Conservation (phyloP, 169 alveolate genomes). For the Plasmodium billcollinsi region DNA sequence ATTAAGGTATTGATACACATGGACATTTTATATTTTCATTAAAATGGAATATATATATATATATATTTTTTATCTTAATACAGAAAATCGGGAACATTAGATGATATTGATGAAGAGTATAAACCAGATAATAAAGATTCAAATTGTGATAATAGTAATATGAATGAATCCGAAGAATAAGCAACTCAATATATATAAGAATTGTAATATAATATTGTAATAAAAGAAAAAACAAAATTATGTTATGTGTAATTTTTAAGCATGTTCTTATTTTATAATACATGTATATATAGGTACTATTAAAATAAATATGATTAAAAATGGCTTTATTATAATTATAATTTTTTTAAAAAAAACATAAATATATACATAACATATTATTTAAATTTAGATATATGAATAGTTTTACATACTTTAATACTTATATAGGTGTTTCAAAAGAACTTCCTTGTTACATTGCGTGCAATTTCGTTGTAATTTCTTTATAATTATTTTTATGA, state of each 20-base stretch:
- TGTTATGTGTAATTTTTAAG: background rate
- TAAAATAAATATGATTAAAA: too few relatives aligned
- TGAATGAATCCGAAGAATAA: slow-evolving; percentile 38
- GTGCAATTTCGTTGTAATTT: too few relatives aligned
- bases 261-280: background rate
- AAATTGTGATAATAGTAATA: slow-evolving; percentile 14
- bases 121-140: slow-evolving; percentile 54
- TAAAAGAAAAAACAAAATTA: background rate
- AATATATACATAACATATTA: too few relatives aligned
- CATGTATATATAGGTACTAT: background rate
- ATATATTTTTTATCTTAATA: slow-evolving; percentile 1
- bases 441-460: too few relatives aligned
- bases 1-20: slow-evolving; percentile 33
- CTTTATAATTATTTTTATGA: too few relatives aligned
- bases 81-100: slow-evolving; percentile 76
- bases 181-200: background rate
- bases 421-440: too few relatives aligned
- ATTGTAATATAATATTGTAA: background rate
- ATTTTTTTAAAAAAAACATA: too few relatives aligned
- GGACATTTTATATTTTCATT: background rate
- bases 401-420: too few relatives aligned
- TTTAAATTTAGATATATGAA: too few relatives aligned
- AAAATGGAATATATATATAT: slow-evolving; percentile 3
- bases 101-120: slow-evolving; percentile 59
- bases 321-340: too few relatives aligned